Conservation (phyloP, 306 rosid species). For the Cucurbita ficifolia region DNA sequence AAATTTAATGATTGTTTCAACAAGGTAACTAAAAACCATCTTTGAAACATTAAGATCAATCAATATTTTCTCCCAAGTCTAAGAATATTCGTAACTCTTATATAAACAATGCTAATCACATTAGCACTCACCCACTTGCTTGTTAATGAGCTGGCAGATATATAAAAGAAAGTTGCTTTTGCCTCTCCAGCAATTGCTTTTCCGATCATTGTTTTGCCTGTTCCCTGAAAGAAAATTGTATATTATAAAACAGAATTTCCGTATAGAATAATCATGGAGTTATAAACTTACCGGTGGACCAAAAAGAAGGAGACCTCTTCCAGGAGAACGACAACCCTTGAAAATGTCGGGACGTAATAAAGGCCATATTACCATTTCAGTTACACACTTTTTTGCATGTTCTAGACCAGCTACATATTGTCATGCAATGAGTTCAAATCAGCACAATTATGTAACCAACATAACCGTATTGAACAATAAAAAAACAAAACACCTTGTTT, state of each 20-base stretch:
- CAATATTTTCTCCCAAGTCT: neutral
- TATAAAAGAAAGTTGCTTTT: slow-evolving; percentile 90
- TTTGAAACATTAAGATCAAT: neutral
- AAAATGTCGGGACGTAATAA: slow-evolving; percentile 79
- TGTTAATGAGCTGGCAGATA: slow-evolving; percentile 87
- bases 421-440: slow-evolving; percentile 5
- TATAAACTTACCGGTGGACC: slow-evolving; percentile 82
- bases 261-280: slow-evolving; percentile 7
- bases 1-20: slow-evolving; percentile 6
- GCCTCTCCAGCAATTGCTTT: slow-evolving; percentile 99
- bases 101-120: neutral
- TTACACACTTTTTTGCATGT: slow-evolving; percentile 75
- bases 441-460: slow-evolving; percentile 9
- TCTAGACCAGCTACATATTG: slow-evolving; percentile 63
- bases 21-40: slow-evolving; percentile 5
- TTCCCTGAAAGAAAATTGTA: slow-evolving; percentile 49
- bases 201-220: slow-evolving; percentile 98
- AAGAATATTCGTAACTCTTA: neutral
- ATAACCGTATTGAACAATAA: slow-evolving; percentile 3
- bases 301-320: slow-evolving; percentile 88
- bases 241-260: slow-evolving; percentile 10
- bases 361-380: slow-evolving; percentile 91
- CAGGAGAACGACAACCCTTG: slow-evolving; percentile 88
- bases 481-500: slow-evolving; percentile 9
- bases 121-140: slow-evolving; percentile 82